Evolutionary conservation across 2,329 filamentous ascomycete species (phyloP), one percentile per base, ranked within the genome.

Genomic region (Chrysosphaeria jannelii): DNA sequence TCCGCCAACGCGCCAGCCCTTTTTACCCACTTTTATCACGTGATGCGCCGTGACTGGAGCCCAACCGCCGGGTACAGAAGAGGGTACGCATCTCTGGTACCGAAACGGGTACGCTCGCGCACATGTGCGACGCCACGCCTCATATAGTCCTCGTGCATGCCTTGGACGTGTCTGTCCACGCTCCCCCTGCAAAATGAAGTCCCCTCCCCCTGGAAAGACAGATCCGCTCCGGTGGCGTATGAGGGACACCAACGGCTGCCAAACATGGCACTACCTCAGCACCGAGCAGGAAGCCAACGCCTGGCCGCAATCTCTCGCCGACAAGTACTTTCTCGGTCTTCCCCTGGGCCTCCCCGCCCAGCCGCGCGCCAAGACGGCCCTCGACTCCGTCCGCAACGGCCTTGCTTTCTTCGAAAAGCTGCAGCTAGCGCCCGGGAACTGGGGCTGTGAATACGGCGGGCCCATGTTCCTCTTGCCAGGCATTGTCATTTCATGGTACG

Each of bases 381-480:
- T 85, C 27, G 61, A 85, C 32, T 53, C 75, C 4, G 76, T 75
- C 3, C 51, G 56, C 28, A 97, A 97, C 46, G 78, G 70, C 18
- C 54, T 93, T 25, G 50, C 59, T 4, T 93, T 90, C 50, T 90
- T 88, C 48, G 72, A 79, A 27, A 60, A 81, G 31, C 58, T 93
- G 13, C 85, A 97, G 41, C 54, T 91, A 2, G 64, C 69, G 9
- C 69, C 75, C 1, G 85, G 85, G 5, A 75, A 91, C 38, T 97
- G 85, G 85, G 85, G 57, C 5, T 93, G 81, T 47, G 85, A 97
- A 42, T 97, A 97, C 47, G 85, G 85, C 25, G 85, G 85, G 1
- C 85, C 85, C 4, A 81, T 91, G 74, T 97, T 97, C 39, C 57
- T 93, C 19, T 52, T 93, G 2, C 76, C 81, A 0, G 75, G 81